Evolutionary conservation across 495 filamentous ascomycete species (phyloP).

Genomic region (Penicillium crystallinum): DNA sequence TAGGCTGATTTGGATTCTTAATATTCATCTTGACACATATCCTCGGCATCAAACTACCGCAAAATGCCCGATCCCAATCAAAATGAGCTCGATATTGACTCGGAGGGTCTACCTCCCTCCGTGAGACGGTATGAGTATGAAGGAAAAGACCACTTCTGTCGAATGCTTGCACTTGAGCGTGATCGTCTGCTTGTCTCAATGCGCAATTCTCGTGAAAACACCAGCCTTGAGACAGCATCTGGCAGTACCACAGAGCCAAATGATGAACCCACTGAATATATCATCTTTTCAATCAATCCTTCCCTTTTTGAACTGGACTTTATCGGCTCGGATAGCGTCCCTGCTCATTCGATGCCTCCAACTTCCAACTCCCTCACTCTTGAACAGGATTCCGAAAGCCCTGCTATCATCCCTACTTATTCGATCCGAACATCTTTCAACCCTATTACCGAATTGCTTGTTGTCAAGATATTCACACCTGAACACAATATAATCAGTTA

Average conservation of each 20-base stretch:
- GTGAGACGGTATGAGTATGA: conserved; percentile 3
- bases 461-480: conserved; percentile 1
- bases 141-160: not conserved
- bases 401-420: not conserved
- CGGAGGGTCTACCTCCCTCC: conserved; percentile 5
- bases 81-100: not conserved
- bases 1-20: not conserved
- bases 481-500: not conserved
- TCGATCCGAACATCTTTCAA: conserved; percentile 4
- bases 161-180: conserved; percentile 2
- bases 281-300: conserved; percentile 5
- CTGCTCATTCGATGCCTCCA: too few relatives aligned
- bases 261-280: conserved; percentile 1
- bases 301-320: conserved; percentile 1
- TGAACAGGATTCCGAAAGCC: not conserved
- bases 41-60: not conserved
- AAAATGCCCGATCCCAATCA: not conserved
- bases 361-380: too few relatives aligned
- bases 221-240: not conserved
- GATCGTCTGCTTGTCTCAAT: conserved; percentile 2
- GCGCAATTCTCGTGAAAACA: not conserved
- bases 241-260: not conserved
- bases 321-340: too few relatives aligned
- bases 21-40: not conserved
- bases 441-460: not conserved